These are phyloP conservation scores for Oxytropis ochrocephala DNA, from an alignment of 306 rosid genomes.

Conservation along the genomic window DNA sequence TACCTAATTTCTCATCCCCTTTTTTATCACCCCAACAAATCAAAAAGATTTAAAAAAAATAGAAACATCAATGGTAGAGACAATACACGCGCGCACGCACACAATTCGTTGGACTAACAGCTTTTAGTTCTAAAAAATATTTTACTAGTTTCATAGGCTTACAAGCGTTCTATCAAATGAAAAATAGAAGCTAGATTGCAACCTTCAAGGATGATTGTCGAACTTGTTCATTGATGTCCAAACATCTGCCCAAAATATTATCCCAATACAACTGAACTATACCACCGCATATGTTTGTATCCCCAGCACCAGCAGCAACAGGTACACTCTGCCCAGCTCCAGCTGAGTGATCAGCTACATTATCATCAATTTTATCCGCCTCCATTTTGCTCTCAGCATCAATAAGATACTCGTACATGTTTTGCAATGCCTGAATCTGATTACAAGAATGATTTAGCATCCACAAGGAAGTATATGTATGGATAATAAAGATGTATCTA, in stretches of 20 bases:
- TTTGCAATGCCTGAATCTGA: slow-evolving; percentile 98
- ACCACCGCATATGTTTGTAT: slow-evolving; percentile 98
- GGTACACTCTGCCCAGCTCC: slow-evolving; percentile 75
- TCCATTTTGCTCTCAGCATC: slow-evolving; percentile 94
- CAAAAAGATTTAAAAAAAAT: not conserved
- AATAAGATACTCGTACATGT: slow-evolving; percentile 80
- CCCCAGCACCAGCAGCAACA: slow-evolving; percentile 99
- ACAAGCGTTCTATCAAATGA: not conserved
- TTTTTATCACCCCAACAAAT: slow-evolving; percentile 2
- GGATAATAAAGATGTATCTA: not conserved
- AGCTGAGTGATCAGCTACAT: slow-evolving; percentile 34
- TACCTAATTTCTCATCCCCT: not conserved
- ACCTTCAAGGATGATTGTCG: slow-evolving; percentile 91
- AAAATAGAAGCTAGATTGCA: slow-evolving; percentile 24
- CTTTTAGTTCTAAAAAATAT: not conserved
- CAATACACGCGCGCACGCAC: not conserved
- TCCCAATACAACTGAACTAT: slow-evolving; percentile 95
- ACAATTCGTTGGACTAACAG: not conserved
- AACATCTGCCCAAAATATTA: slow-evolving; percentile 66
- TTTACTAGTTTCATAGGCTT: not conserved
- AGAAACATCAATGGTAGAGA: not conserved
- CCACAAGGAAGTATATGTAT: not conserved
- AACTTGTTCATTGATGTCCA: slow-evolving; percentile 72
- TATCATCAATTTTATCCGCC: slow-evolving; percentile 42
- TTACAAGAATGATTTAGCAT: slow-evolving; percentile 30